These are phyloP conservation scores for Triticum timopheevii DNA, from an alignment of 176 grass and related monocot genomes.

Conservation along the genomic window DNA sequence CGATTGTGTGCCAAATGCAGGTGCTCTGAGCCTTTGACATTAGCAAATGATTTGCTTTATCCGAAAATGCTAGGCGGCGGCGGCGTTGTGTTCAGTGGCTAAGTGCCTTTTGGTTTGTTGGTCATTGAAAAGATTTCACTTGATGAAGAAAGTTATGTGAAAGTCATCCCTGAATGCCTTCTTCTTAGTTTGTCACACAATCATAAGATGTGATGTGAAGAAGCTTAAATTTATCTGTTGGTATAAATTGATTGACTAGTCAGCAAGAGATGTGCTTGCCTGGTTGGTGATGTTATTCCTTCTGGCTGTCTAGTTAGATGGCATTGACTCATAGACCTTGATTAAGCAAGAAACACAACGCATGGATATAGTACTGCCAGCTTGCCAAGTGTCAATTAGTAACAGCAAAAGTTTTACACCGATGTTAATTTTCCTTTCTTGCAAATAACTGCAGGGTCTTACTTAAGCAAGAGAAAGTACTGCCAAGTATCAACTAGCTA, in stretches of 20 bases:
- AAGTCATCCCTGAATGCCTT: background rate
- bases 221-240: background rate
- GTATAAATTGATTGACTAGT: background rate
- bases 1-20: constrained; percentile 10
- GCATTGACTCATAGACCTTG: too few species aligned
- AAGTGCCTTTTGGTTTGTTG: constrained; percentile 76
- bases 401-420: too few species aligned
- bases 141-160: constrained; percentile 66
- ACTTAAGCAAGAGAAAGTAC: too few species aligned
- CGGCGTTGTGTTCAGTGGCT: constrained; percentile 81
- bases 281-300: background rate
- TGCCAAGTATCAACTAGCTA: too few species aligned
- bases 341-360: too few species aligned
- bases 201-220: too few species aligned
- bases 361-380: too few species aligned
- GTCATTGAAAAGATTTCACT: constrained; percentile 60
- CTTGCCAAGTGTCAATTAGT: too few species aligned
- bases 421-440: too few species aligned
- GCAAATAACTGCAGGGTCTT: too few species aligned
- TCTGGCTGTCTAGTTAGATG: too few species aligned
- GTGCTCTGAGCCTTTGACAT: constrained; percentile 48
- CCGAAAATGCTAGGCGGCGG: constrained; percentile 67
- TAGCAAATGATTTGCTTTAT: constrained; percentile 83
- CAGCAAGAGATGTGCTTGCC: background rate
- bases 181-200: too few species aligned